These are phyloP conservation scores for Beauveria medogensis DNA, from an alignment of 2,329 filamentous ascomycete genomes.

Conservation along the genomic window DNA sequence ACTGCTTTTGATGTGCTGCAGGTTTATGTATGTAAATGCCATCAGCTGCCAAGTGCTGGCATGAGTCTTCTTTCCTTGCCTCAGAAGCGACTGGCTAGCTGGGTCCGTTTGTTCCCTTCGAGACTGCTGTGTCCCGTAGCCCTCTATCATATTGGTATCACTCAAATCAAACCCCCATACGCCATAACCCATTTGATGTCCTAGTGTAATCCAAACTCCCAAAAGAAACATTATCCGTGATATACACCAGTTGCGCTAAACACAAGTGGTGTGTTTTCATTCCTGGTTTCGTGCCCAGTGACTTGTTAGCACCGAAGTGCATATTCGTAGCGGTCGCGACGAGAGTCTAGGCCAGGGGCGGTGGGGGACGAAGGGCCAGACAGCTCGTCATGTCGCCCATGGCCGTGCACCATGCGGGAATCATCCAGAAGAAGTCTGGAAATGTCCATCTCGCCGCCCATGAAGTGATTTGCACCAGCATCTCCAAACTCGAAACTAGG, in stretches of 20 bases:
- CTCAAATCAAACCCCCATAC: conserved; percentile 7
- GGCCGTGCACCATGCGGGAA: conserved; percentile 23
- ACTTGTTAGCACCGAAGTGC: conserved; percentile 15
- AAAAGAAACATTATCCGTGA: conserved; percentile 1
- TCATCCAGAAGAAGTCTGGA: conserved; percentile 53
- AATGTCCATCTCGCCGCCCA: conserved; percentile 53
- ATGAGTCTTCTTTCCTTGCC: not conserved
- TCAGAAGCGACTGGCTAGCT: conserved; percentile 4
- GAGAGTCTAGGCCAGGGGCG: conserved; percentile 13
- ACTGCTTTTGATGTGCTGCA: conserved; percentile 2
- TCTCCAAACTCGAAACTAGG: conserved; percentile 39
- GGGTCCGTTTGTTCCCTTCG: conserved; percentile 9
- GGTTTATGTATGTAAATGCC: conserved; percentile 1
- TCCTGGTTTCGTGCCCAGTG: not conserved
- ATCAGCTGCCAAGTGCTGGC: conserved; percentile 3
- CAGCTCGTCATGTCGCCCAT: conserved; percentile 21
- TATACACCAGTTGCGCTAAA: not conserved
- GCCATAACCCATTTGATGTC: conserved; percentile 9
- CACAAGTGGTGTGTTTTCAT: conserved; percentile 6
- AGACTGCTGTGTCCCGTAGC: conserved; percentile 9
- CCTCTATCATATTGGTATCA: conserved; percentile 11
- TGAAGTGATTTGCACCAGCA: conserved; percentile 28
- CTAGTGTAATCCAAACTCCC: conserved; percentile 10
- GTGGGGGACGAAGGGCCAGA: conserved; percentile 19
- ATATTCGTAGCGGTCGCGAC: conserved; percentile 15